Base-by-base conservation (phyloP, 169 alveolate genomes). In the Theileria annulata region DNA sequence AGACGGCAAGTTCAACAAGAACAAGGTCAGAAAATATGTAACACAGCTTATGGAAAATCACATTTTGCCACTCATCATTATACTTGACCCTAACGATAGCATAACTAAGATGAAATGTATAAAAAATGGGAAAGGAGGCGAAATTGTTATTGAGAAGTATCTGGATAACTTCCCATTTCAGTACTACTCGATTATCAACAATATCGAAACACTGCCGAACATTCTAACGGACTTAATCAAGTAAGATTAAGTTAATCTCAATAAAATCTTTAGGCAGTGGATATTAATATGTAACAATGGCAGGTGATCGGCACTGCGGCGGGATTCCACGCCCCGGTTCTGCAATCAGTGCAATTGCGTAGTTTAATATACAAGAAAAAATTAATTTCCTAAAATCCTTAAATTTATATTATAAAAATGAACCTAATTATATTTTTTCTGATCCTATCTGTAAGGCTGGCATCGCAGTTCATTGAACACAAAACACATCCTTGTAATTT, bases 1-100 rank as follows among this genome's bases (percentile, higher is more conserved):
- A 42, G 99, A 97, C 86, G 99, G 99, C n/a, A 96, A 98, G 87
- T 95, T 97, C 84, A 97, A 97, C 84, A 97, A 97, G 88, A 91
- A 93, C 68, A 94, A 95, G 75, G 98, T 93, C 4, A 91, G 91
- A 60, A 95, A 93, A 6, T 96, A 94, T 80, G 79, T 95, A 28
- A 91, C 91, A 47, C 87, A 95, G 48, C 93, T 95, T 42, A 92
- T 94, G 75, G 94, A 93, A 79, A 92, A 91, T 78, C 91, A 93
- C 63, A 91, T 93, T 51, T 83, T 96, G 42, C 97, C 97, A 63
- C 88, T 96, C 23, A 90, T 95, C 73, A 93, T 96, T 58, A 94
- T 96, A 56, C 86, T 95, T 42, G 99, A 96, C 88, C 88, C 89
- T 48, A 42, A 59, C 3, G 79, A 81, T 30, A 71, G 87, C 27